These are phyloP conservation scores for Pseudogymnoascus sp. DNA, from an alignment of 2,329 filamentous ascomycete genomes.

Conservation along the genomic window DNA sequence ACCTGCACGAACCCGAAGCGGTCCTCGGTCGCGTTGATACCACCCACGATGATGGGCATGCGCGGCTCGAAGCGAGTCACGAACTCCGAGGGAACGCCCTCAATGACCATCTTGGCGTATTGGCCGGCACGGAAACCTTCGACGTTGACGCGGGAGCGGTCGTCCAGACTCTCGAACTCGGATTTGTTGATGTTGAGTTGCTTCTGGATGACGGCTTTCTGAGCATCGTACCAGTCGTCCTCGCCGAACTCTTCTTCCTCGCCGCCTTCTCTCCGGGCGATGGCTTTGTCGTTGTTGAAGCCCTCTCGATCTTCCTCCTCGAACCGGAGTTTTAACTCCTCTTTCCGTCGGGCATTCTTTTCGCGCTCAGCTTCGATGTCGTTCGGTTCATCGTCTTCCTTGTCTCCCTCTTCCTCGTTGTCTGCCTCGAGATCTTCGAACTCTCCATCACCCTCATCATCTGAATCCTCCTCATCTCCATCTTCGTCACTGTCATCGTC, in stretches of 20 bases:
- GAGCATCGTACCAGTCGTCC: constrained; percentile 97
- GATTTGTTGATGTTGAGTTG: constrained; percentile 94
- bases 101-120: constrained; percentile 85
- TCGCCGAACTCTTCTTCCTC: constrained; percentile 80
- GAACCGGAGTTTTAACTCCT: constrained; percentile 88
- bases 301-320: constrained; percentile 98
- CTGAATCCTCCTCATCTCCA: constrained; percentile 41
- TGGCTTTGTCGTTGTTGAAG: constrained; percentile 82
- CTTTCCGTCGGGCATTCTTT: constrained; percentile 84
- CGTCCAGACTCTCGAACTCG: constrained; percentile 84
- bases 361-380: constrained; percentile 81
- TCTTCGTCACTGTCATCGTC: constrained; percentile 43
- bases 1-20: constrained; percentile 94
- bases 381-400: constrained; percentile 32
- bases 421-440: constrained; percentile 83
- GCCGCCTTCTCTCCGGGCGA: constrained; percentile 63
- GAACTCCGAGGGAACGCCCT: constrained; percentile 87
- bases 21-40: constrained; percentile 88
- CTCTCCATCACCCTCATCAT: constrained; percentile 65
- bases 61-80: constrained; percentile 73
- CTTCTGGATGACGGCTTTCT: constrained; percentile 91
- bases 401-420: constrained; percentile 39
- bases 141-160: constrained; percentile 71
- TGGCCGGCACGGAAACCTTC: constrained; percentile 90
- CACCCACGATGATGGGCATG: constrained; percentile 81